Evolutionary conservation across 345 rosid species (phyloP).

Genomic region (Heritiera littoralis): DNA sequence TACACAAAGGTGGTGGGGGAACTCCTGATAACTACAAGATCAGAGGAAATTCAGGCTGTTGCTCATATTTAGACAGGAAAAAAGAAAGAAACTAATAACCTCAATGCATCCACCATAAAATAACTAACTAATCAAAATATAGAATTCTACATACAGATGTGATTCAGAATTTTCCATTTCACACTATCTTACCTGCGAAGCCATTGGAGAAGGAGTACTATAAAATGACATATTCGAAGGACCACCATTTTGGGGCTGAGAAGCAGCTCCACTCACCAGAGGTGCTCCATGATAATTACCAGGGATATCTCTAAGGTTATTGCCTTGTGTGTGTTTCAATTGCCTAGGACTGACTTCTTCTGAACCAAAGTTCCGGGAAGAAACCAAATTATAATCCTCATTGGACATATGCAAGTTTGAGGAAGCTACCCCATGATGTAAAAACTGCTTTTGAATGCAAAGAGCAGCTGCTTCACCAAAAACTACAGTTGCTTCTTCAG

Average conservation of each 20-base stretch:
- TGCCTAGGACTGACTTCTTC: slow-evolving; percentile 76
- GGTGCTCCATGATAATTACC: slow-evolving; percentile 58
- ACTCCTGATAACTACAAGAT: slow-evolving; percentile 74
- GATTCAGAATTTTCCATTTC: slow-evolving; percentile 7
- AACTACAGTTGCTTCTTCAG: slow-evolving; percentile 82
- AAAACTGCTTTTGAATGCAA: slow-evolving; percentile 81
- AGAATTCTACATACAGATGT: not conserved
- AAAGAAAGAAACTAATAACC: slow-evolving; percentile 2
- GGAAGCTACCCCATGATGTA: slow-evolving; percentile 48
- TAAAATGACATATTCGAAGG: slow-evolving; percentile 65
- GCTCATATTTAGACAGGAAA: slow-evolving; percentile 13
- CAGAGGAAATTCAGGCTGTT: slow-evolving; percentile 9
- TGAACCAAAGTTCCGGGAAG: slow-evolving; percentile 42
- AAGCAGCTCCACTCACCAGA: slow-evolving; percentile 39
- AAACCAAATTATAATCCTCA: slow-evolving; percentile 63
- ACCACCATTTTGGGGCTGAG: slow-evolving; percentile 71
- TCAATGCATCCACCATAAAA: not conserved
- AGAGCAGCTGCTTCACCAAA: slow-evolving; percentile 88
- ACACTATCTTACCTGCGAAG: slow-evolving; percentile 59
- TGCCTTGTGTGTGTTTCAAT: slow-evolving; percentile 62
- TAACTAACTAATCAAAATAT: slow-evolving; percentile 6
- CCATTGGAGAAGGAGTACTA: slow-evolving; percentile 90
- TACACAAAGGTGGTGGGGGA: slow-evolving; percentile 90
- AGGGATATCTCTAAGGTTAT: slow-evolving; percentile 69
- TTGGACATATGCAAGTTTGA: slow-evolving; percentile 40